Percentiles rank a stretch among this genome's conserved stretches.
Evolutionary conservation across 2,329 filamentous ascomycete species (phyloP).

Genomic region (Hypoxylon rubiginosum): DNA sequence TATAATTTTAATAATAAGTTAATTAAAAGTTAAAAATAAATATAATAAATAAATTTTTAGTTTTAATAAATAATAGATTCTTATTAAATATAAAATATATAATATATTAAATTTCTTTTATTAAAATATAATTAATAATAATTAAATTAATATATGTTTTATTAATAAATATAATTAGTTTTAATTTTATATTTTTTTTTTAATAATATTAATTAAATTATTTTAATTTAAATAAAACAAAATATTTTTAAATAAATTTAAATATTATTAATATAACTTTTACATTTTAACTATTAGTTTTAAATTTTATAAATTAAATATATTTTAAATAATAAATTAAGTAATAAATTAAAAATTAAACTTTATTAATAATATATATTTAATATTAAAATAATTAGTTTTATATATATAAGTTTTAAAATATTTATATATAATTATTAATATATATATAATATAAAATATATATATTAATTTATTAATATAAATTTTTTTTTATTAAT

Average conservation of each 20-base stretch:
- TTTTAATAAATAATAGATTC: not conserved
- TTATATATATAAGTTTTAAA: too few relatives aligned
- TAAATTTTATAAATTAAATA: too few relatives aligned
- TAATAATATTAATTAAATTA: not conserved
- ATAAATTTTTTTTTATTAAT: too few relatives aligned
- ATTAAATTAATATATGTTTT: not conserved
- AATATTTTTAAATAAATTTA: not conserved
- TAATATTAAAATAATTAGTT: too few relatives aligned
- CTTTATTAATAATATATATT: too few relatives aligned
- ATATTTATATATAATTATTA: too few relatives aligned
- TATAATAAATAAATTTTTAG: not conserved
- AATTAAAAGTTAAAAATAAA: not conserved
- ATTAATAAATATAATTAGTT: not conserved
- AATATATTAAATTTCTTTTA: not conserved
- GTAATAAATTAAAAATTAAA: too few relatives aligned
- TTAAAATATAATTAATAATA: not conserved
- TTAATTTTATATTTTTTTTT: not conserved
- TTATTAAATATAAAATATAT: not conserved
- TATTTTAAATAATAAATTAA: too few relatives aligned
- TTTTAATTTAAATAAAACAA: not conserved
- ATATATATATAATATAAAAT: too few relatives aligned
- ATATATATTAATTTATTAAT: too few relatives aligned
- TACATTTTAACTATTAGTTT: too few relatives aligned
- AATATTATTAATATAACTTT: too few relatives aligned
- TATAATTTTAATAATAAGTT: not conserved